Evolutionary conservation across 202 grass and related monocot genomes (phyloP).

Genomic region (Cymbopogon flexuosus): DNA sequence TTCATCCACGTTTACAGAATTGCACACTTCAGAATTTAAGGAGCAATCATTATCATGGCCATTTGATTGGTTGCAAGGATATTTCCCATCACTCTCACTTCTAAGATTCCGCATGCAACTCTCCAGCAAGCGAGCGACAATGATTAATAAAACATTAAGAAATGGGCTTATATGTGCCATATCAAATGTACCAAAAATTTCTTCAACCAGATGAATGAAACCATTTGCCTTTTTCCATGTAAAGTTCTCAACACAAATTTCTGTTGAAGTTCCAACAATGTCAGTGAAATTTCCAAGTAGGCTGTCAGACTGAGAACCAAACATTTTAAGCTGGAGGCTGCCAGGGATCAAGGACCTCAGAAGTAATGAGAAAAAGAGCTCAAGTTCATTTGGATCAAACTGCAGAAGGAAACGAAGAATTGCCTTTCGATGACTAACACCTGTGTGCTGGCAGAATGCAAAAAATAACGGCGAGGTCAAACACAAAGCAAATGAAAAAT

Average conservation of each 20-base stretch:
- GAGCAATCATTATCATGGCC: constrained; percentile 4
- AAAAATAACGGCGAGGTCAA: not conserved
- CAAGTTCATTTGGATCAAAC: constrained; percentile 75
- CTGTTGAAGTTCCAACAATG: constrained; percentile 47
- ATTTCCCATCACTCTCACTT: constrained; percentile 13
- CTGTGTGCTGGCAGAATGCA: constrained; percentile 59
- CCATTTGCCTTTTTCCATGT: constrained; percentile 77
- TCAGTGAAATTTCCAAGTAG: constrained; percentile 41
- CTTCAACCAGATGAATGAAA: constrained; percentile 84
- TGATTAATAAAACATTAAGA: constrained; percentile 67
- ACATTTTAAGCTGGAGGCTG: constrained; percentile 48
- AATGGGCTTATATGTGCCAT: constrained; percentile 57
- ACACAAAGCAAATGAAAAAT: constrained; percentile 10
- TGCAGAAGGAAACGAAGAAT: constrained; percentile 85
- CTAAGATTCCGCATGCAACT: constrained; percentile 55
- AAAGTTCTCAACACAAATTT: constrained; percentile 49
- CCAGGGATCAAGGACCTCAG: constrained; percentile 62
- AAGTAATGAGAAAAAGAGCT: constrained; percentile 79
- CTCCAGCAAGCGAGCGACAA: constrained; percentile 73
- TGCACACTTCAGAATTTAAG: constrained; percentile 23
- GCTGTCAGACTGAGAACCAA: constrained; percentile 24
- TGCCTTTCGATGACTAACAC: constrained; percentile 72
- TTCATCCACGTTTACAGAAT: constrained; percentile 36
- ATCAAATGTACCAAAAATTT: constrained; percentile 76
- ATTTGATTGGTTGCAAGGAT: constrained; percentile 38